Percentiles rank a stretch among this genome's conserved stretches.
Evolutionary conservation across 192 early-diverging fungal species (phyloP).

Genomic region (Chytriomyces hyalinus): DNA sequence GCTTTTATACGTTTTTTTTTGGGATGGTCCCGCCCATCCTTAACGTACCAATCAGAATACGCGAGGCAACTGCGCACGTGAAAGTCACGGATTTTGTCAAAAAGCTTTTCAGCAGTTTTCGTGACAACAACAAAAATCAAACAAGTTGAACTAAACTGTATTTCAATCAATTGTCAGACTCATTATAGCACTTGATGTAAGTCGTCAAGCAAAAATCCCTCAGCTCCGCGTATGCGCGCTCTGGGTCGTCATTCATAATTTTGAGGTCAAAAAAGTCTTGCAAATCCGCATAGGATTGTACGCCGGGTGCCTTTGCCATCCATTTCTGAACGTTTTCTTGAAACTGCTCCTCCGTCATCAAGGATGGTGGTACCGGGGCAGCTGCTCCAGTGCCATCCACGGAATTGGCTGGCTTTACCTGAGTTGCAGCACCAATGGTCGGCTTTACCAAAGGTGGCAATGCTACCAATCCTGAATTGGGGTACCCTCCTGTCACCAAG

Average conservation of each 20-base stretch:
- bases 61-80: too few species aligned
- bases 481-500: slow-evolving; percentile 21
- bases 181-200: slow-evolving; percentile 45
- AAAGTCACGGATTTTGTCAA: too few species aligned
- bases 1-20: too few species aligned
- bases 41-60: too few species aligned
- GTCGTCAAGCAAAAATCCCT: slow-evolving; percentile 46
- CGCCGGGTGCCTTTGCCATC: slow-evolving; percentile 48
- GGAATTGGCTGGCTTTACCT: too few species aligned
- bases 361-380: background rate
- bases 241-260: slow-evolving; percentile 55
- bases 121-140: too few species aligned
- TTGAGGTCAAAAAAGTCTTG: slow-evolving; percentile 46
- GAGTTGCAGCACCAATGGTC: too few species aligned
- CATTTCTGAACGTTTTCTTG: slow-evolving; percentile 45
- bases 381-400: too few species aligned
- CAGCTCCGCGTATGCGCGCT: slow-evolving; percentile 47
- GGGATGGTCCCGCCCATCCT: too few species aligned
- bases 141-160: background rate
- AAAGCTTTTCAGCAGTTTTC: too few species aligned
- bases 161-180: slow-evolving; percentile 40
- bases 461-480: background rate
- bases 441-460: too few species aligned
- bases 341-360: slow-evolving; percentile 35
- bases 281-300: slow-evolving; percentile 27